Evolutionary conservation across 1,284 basidiomycete species (phyloP), one percentile per base, ranked within the genome.

Genomic region (Laetiporus sulphureus): DNA sequence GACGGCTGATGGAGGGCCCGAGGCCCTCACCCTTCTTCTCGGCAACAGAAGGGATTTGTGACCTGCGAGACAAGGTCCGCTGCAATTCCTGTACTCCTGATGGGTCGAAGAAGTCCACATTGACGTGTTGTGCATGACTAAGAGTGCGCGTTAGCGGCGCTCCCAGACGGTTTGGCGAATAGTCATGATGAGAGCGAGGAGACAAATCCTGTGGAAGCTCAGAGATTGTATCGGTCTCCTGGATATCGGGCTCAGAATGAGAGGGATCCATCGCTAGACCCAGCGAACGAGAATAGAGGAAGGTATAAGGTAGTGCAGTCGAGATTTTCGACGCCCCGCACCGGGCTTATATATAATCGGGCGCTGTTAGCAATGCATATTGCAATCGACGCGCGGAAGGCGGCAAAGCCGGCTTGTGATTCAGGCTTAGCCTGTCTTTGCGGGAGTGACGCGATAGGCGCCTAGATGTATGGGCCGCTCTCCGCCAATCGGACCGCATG

Each of bases 1-100:
- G 27, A 12, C 32, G 32, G 27, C 30, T 41, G 32, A 20, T n/a
- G 29, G 19, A 12, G n/a, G n/a, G n/a, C n/a, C n/a, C n/a, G n/a
- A n/a, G n/a, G n/a, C n/a, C n/a, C n/a, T n/a, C n/a, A n/a, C n/a
- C n/a, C n/a, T n/a, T n/a, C 22, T 25, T 20, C 23, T 8, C 2
- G 5, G 25, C 32, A 21, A 30, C 22, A 21, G 27, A 29, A 23
- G 15, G 29, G 32, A 37, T 16, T n/a, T 13, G 36, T 15, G 51
- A 53, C 19, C 48, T 32, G 32, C 33, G 58, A 35, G 46, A 59
- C 53, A 66, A 42, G 0, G 57, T 59, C 20, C 59, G 53, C 3
- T 53, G 54, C 23, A 67, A 55, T 34, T 61, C 50, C 16, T 47
- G 47, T 15, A 66, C 57, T 21, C 64, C 65, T 20, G 49, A 38